Percentiles rank a stretch among this genome's conserved stretches.
Conservation (phyloP, 1,139 yeast species). For the Pichia sp. region DNA sequence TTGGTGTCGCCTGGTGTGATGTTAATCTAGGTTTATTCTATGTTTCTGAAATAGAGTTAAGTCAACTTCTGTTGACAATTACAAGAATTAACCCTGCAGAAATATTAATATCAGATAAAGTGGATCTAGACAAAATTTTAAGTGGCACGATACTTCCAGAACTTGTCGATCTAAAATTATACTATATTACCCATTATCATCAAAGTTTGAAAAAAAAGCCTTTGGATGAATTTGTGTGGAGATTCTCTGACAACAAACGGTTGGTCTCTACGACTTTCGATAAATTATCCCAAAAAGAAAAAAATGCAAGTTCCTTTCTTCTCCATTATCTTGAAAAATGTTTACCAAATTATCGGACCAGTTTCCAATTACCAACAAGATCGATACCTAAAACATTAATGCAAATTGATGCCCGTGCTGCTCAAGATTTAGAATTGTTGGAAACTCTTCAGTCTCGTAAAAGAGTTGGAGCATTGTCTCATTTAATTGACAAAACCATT, state of each 20-base stretch:
- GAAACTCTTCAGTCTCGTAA: constrained; percentile 52
- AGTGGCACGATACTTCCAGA: constrained; percentile 53
- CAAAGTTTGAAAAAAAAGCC: constrained; percentile 29
- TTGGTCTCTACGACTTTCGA: constrained; percentile 21
- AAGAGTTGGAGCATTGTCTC: constrained; percentile 61
- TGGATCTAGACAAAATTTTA: constrained; percentile 31
- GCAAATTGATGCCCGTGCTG: constrained; percentile 78
- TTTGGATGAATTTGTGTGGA: constrained; percentile 31
- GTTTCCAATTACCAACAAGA: constrained; percentile 47
- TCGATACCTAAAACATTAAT: constrained; percentile 47
- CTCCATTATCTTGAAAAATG: constrained; percentile 54
- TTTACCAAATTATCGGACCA: constrained; percentile 45
- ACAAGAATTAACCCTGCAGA: constrained; percentile 67
- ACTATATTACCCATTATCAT: constrained; percentile 51
- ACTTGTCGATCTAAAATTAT: constrained; percentile 53
- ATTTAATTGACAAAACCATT: constrained; percentile 62
- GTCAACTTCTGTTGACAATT: constrained; percentile 52
- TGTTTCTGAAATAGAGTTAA: constrained; percentile 55
- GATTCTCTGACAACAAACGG: constrained; percentile 27
- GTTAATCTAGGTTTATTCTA: constrained; percentile 75
- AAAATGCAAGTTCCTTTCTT: constrained; percentile 48
- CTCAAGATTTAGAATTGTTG: constrained; percentile 73
- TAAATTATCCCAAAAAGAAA: constrained; percentile 37
- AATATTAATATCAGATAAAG: constrained; percentile 34
- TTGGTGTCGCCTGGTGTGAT: constrained; percentile 89